phyloP scores from a whole-genome alignment of 306 rosid genomes.

The Carpinus fangiana region DNA sequence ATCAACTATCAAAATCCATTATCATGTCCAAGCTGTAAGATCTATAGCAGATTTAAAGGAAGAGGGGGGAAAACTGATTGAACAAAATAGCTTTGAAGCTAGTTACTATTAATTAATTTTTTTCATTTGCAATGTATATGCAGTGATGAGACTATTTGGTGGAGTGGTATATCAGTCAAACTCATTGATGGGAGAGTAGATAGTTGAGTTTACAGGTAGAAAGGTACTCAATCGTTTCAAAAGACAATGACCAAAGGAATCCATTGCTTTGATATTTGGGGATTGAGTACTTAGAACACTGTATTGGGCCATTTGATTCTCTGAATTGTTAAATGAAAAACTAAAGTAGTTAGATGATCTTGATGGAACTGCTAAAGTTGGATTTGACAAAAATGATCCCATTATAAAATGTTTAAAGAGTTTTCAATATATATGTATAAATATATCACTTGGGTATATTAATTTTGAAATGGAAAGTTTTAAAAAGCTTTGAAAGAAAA shows the following conservation, averaged over 20 bases:
- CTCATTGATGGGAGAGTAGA: not conserved
- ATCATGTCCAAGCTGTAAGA: no score
- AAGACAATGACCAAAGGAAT: conserved; percentile 31
- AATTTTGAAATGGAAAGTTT: no score
- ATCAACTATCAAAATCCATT: no score
- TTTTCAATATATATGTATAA: no score
- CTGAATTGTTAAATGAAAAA: not conserved
- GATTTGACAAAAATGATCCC: conserved; percentile 29
- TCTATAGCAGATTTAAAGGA: not conserved
- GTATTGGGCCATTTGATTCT: conserved; percentile 1
- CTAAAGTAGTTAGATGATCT: not conserved
- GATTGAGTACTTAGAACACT: not conserved
- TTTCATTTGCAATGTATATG: not conserved
- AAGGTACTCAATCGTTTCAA: conserved; percentile 33
- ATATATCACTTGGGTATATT: no score
- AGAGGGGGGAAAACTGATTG: not conserved
- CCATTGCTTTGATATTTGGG: conserved; percentile 9
- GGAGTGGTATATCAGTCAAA: conserved; percentile 4
- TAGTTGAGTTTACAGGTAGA: not conserved
- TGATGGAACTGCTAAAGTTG: conserved; percentile 33
- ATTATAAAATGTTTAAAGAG: no score
- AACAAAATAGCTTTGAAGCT: not conserved
- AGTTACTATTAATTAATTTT: not conserved
- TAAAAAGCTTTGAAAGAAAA: no score
- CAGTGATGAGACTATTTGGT: not conserved